Evolutionary conservation across 2,329 filamentous ascomycete genomes (phyloP).

Genomic region (Emergomyces pasteurianus): DNA sequence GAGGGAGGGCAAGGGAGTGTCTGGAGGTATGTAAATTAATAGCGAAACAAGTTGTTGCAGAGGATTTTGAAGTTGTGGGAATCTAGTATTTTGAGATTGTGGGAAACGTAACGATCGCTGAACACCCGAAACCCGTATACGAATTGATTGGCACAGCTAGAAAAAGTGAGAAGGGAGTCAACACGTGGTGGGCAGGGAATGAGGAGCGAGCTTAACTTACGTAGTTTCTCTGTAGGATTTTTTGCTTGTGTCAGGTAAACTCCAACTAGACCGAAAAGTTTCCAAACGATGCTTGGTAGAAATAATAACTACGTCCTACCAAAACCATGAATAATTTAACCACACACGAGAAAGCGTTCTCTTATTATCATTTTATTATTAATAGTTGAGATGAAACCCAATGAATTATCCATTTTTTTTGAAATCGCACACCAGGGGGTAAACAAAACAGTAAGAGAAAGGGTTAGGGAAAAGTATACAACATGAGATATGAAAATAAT

Average conservation of each 20-base stretch:
- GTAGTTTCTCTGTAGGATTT: too few species aligned
- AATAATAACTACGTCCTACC: not conserved
- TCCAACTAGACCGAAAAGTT: not conserved
- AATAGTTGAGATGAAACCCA: not conserved
- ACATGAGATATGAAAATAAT: not conserved
- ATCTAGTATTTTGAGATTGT: too few species aligned
- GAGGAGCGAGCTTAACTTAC: too few species aligned
- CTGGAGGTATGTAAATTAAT: conserved; percentile 6
- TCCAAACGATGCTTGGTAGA: not conserved
- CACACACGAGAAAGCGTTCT: not conserved
- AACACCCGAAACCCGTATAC: too few species aligned
- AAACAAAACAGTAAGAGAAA: not conserved
- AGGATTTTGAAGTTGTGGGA: too few species aligned
- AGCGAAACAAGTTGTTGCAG: too few species aligned
- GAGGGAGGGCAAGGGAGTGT: not conserved
- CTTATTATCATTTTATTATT: not conserved
- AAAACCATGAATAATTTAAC: not conserved
- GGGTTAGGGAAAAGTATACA: not conserved
- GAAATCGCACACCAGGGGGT: not conserved
- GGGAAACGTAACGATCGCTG: too few species aligned
- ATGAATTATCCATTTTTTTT: not conserved
- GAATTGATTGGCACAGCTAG: too few species aligned
- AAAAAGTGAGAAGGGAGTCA: too few species aligned
- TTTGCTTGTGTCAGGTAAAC: not conserved
- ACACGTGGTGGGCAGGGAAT: too few species aligned